Evolutionary conservation across 2,329 filamentous ascomycete genomes (phyloP).

Genomic region (Ophiostoma pallidulum): DNA sequence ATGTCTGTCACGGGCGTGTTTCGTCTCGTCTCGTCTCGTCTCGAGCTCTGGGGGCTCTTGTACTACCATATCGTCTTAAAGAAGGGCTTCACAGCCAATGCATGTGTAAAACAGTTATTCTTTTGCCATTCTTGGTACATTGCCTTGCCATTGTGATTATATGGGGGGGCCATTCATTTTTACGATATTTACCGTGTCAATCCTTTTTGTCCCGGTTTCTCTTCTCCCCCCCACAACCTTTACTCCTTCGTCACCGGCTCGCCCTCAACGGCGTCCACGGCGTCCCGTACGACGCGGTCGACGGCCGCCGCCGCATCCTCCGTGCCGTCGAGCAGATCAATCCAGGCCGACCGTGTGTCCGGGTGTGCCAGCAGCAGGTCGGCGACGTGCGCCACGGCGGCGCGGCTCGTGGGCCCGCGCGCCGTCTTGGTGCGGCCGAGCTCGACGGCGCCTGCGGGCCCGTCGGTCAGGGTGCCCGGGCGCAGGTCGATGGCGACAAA

Average conservation of each 20-base stretch:
- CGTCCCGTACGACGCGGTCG: conserved; percentile 37
- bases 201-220: background rate
- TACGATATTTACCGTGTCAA: no score
- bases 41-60: no score
- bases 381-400: conserved; percentile 50
- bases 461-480: conserved; percentile 39
- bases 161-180: no score
- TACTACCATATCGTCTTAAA: no score
- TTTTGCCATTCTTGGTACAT: no score
- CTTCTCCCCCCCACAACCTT: background rate
- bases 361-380: conserved; percentile 44
- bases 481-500: conserved; percentile 45
- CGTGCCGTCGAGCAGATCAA: conserved; percentile 46
- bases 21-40: no score
- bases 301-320: conserved; percentile 40
- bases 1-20: no score
- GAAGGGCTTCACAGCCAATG: no score
- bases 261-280: conserved; percentile 43
- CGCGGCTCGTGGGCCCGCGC: conserved; percentile 39
- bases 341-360: conserved; percentile 37
- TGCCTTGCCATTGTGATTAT: no score
- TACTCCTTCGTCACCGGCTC: conserved; percentile 27
- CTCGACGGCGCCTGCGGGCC: conserved; percentile 37
- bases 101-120: no score
- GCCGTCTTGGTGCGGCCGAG: conserved; percentile 36